Base-by-base conservation (phyloP, 2,329 filamentous ascomycete species). In the Nannizziopsis barbatae region DNA sequence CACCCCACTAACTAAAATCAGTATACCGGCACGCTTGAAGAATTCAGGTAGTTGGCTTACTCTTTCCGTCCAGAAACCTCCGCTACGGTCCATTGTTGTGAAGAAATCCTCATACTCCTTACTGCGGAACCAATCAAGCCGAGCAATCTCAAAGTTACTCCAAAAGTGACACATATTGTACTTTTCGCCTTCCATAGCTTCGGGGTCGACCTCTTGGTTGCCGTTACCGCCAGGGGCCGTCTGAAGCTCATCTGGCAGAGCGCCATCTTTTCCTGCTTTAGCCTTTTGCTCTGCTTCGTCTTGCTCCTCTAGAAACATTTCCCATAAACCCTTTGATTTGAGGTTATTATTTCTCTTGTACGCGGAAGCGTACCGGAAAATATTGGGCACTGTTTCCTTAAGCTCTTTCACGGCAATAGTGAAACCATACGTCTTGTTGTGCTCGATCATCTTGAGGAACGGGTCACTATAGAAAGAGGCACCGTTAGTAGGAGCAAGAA, bases 161-260 rank as follows among this genome's bases (percentile, higher is more conserved):
- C 92, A 98, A 74, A 95, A 98, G 73, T 98, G 92, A 66, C 92
- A 98, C 92, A 98, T 98, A 71, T 98, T 98, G 75, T 98, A 98
- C 59, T 82, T 86, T 66, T 98, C 92, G 54, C 88, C 87, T 64
- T 96, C 90, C 92, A 98, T 98, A 37, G 82, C 79, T 62, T 96
- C 89, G 0, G 84, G 81, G 61, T 96, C 87, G 49, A 95, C 84
- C 37, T 92, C 81, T 27, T 83, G 81, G n/a, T 87, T 70, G 31
- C 76, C 76, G 53, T 81, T 80, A 47, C 76, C 75, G 33, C 79
- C 80, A 18, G 86, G 81, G 52, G 94, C 84, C 43, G 79, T 81
- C 57, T 82, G 80, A 38, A 93, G 83, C 61, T 94, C 86, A 57
- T 95, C 84, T 1, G 88, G 85, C 12, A 92, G 75, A 60, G 76